Conservation (phyloP, 495 filamentous ascomycete genomes). For the Astrothelium macrocarpum region DNA sequence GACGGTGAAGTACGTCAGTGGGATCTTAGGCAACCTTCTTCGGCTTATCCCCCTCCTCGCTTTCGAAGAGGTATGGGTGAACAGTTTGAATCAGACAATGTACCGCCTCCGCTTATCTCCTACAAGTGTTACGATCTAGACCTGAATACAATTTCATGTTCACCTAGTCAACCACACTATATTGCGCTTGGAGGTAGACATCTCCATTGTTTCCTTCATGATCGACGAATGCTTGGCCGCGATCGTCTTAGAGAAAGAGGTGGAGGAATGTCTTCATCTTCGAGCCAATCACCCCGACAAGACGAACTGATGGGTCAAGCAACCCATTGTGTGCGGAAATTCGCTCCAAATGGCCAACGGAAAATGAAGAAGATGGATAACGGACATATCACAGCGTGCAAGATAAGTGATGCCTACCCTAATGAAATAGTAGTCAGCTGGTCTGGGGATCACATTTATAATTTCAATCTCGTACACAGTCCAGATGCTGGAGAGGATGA, state of each 20-base stretch:
- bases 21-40: conserved; percentile 58
- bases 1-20: conserved; percentile 71
- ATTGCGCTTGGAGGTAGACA: conserved; percentile 66
- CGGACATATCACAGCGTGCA: conserved; percentile 67
- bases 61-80: conserved; percentile 43
- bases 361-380: conserved; percentile 45
- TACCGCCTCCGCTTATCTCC: conserved; percentile 61
- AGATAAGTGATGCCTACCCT: conserved; percentile 68
- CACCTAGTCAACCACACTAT: conserved; percentile 62
- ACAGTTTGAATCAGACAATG: conserved; percentile 44
- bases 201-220: conserved; percentile 66
- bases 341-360: conserved; percentile 52
- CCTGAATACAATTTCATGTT: conserved; percentile 67
- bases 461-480: conserved; percentile 58
- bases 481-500: conserved; percentile 43
- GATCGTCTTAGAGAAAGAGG: conserved; percentile 48
- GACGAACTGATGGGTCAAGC: conserved; percentile 52
- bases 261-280: conserved; percentile 30
- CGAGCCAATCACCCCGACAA: conserved; percentile 32
- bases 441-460: conserved; percentile 67
- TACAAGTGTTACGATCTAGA: conserved; percentile 59
- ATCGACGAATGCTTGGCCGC: conserved; percentile 62
- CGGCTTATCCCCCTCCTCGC: conserved; percentile 49
- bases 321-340: conserved; percentile 59
- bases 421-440: conserved; percentile 68